These are phyloP conservation scores for Blastobotrys raffinosifermentans DNA, from an alignment of 1,139 yeast species.

Conservation along the genomic window DNA sequence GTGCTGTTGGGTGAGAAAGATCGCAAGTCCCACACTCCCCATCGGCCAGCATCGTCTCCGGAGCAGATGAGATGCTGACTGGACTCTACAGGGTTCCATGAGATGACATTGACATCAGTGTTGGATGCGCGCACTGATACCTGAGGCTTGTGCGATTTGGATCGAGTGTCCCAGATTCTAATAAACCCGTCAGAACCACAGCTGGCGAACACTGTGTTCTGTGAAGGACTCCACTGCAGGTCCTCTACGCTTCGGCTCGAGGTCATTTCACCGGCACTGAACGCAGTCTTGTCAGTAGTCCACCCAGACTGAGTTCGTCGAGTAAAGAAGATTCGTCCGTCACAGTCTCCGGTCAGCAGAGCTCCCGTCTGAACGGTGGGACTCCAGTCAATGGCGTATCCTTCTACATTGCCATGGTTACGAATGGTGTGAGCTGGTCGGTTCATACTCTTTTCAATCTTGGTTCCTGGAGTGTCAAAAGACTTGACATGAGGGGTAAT, in stretches of 20 bases:
- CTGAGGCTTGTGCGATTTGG: conserved; percentile 88
- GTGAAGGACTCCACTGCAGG: conserved; percentile 93
- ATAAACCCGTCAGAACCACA: conserved; percentile 90
- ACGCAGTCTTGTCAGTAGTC: conserved; percentile 84
- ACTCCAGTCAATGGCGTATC: conserved; percentile 97
- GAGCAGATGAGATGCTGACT: conserved; percentile 75
- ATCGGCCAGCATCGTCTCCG: conserved; percentile 95
- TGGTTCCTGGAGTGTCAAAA: conserved; percentile 80
- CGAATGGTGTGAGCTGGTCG: conserved; percentile 81
- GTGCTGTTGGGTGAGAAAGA: conserved; percentile 59
- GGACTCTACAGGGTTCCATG: conserved; percentile 81
- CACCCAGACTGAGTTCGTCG: conserved; percentile 72
- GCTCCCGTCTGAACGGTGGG: conserved; percentile 78
- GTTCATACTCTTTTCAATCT: conserved; percentile 69
- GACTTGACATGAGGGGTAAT: conserved; percentile 73
- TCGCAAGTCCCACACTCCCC: conserved; percentile 98
- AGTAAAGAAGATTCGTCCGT: conserved; percentile 77
- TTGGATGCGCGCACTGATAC: conserved; percentile 74
- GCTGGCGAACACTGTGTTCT: conserved; percentile 87
- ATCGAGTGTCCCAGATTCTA: conserved; percentile 95
- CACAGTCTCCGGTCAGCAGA: conserved; percentile 79
- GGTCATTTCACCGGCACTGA: conserved; percentile 44
- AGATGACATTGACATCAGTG: conserved; percentile 87
- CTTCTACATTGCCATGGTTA: conserved; percentile 92
- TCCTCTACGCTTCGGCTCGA: conserved; percentile 78